A percentile compares a stretch with the other conserved stretches of the same genome.
Conservation (phyloP, 768 basidiomycete species). For the Porphyrellus cyaneotinctus region DNA sequence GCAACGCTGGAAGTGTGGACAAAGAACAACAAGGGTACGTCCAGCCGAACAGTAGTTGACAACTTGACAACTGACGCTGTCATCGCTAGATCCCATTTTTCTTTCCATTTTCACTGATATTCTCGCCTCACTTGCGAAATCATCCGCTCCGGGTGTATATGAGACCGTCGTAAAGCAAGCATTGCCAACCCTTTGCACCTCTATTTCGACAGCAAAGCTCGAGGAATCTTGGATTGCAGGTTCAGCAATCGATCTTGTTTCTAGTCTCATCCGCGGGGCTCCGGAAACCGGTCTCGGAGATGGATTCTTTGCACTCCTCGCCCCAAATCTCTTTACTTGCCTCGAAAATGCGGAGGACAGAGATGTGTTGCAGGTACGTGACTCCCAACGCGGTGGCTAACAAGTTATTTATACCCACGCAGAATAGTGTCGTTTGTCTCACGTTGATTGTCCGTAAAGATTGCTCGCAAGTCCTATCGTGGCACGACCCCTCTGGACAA, state of each 20-base stretch:
- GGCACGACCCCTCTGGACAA: conserved; percentile 63
- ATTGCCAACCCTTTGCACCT: conserved; percentile 65
- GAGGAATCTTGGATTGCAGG: conserved; percentile 72
- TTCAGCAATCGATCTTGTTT: conserved; percentile 79
- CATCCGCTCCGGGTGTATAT: conserved; percentile 58
- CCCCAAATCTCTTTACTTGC: conserved; percentile 69
- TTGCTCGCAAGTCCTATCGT: conserved; percentile 71
- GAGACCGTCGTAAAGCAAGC: conserved; percentile 68
- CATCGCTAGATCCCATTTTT: conserved; percentile 75
- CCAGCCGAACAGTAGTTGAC: background rate
- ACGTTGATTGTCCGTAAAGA: conserved; percentile 88
- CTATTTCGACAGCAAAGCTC: conserved; percentile 53
- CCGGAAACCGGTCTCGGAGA: conserved; percentile 64
- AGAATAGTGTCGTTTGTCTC: conserved; percentile 82
- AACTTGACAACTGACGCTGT: conserved; percentile 1
- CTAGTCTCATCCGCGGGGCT: conserved; percentile 66
- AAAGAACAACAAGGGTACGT: conserved; percentile 77
- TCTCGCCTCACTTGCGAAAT: conserved; percentile 62
- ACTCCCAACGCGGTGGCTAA: background rate
- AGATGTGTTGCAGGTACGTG: conserved; percentile 69
- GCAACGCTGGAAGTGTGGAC: conserved; percentile 80
- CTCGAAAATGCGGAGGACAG: conserved; percentile 75
- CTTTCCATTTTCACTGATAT: conserved; percentile 83
- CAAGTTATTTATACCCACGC: conserved; percentile 1
- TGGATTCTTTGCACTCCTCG: conserved; percentile 74